phyloP scores from a whole-genome alignment of 2,329 filamentous ascomycete genomes.

The Fusarium pseudocircinatum region DNA sequence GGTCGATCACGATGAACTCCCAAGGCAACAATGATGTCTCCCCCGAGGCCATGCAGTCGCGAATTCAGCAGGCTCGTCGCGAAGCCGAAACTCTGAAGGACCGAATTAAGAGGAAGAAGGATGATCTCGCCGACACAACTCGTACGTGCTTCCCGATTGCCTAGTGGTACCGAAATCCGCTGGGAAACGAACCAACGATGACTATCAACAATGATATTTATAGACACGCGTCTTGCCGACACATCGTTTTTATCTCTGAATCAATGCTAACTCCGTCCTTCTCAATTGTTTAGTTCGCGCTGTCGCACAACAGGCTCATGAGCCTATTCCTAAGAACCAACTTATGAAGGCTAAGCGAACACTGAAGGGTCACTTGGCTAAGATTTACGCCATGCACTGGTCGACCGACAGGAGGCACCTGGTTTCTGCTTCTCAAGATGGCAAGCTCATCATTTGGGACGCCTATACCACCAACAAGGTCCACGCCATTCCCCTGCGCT shows the following conservation, averaged over 20 bases:
- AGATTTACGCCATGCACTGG: conserved; percentile 99
- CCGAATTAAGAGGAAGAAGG: conserved; percentile 99
- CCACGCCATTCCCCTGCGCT: conserved; percentile 95
- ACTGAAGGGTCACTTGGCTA: conserved; percentile 96
- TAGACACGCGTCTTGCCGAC: not conserved
- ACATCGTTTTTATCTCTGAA: not conserved
- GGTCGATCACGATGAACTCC: conserved; percentile 60
- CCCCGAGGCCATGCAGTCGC: conserved; percentile 87
- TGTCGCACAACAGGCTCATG: conserved; percentile 91
- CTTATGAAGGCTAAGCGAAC: conserved; percentile 98
- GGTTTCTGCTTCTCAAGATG: conserved; percentile 97
- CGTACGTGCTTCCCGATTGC: conserved; percentile 70
- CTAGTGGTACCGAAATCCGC: not conserved
- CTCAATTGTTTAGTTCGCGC: conserved; percentile 74
- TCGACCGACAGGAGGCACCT: conserved; percentile 97
- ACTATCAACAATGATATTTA: not conserved
- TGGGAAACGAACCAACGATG: not conserved
- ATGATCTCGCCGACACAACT: conserved; percentile 97
- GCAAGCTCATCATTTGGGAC: conserved; percentile 99
- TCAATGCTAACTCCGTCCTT: conserved; percentile 40
- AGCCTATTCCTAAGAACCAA: conserved; percentile 87
- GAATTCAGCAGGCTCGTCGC: conserved; percentile 90
- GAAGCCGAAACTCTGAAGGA: conserved; percentile 98
- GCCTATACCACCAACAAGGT: conserved; percentile 99
- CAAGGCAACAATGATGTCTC: conserved; percentile 71